Evolutionary conservation across 768 basidiomycete genomes (phyloP), one percentile per base, ranked within the genome.

Genomic region (Hebeloma cylindrosporum): DNA sequence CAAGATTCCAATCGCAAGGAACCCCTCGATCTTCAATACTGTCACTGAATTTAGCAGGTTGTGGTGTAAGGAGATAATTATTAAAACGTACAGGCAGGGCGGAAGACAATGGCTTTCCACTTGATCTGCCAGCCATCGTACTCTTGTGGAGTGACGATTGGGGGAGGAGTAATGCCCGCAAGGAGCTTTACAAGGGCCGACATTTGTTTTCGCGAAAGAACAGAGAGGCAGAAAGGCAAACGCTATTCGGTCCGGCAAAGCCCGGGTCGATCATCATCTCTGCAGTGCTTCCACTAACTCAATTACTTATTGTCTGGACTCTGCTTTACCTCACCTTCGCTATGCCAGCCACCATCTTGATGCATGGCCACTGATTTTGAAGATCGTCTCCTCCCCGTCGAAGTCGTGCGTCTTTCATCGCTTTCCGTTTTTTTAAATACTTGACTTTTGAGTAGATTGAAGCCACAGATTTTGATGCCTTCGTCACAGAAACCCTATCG

Each of bases 61-160:
- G 14, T 27, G 22, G 22, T 17, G 16, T 13, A 10, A 40, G 36
- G 16, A 14, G 34, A 43, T 40, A 41, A 21, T 23, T 42, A 13
- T 10, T 25, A 18, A 13, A 28, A 70, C 83, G 53, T 58, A 85
- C 85, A 60, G 7, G 84, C 88, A 14, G 93, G 93, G 31, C 92
- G 75, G 68, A 95, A 90, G 27, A 83, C 79, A 54, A 96, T 66
- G 43, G 80, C 70, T 59, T 75, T 83, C 83, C 85, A 93, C 50
- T 67, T 74, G 62, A 72, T 83, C 63, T 96, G 78, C 34, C 79
- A 63, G 14, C 92, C 93, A 26, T 85, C 74, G 62, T 93, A 96
- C 6, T 85, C 70, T 5, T 68, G 65, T 8, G 72, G 65, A 17
- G 78, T 70, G 25, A 74, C 57, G 43, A 80, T 68, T 2, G 81